Evolutionary conservation across 129 eudicot species (phyloP).

Genomic region (sunflower (Helianthus annuus)): DNA sequence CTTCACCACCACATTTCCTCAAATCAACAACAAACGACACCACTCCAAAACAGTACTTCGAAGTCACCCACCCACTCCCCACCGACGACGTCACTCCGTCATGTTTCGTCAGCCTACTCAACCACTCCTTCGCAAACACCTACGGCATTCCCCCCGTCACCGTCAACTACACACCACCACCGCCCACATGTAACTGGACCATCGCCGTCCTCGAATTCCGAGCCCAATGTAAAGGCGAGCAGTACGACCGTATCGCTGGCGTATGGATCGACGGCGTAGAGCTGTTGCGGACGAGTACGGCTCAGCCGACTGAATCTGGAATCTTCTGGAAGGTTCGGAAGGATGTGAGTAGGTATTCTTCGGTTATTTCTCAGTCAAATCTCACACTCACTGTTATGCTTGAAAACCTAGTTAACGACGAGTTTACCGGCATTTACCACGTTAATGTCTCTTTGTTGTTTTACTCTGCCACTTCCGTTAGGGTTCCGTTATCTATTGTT

Average conservation of each 20-base stretch:
- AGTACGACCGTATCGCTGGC: conserved; percentile 74
- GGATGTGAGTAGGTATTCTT: conserved; percentile 63
- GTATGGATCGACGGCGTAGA: conserved; percentile 68
- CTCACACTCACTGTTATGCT: conserved; percentile 64
- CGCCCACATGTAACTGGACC: conserved; percentile 45
- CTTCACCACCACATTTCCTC: conserved; percentile 23
- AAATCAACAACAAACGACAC: background rate
- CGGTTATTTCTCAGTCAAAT: conserved; percentile 33
- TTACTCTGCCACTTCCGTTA: conserved; percentile 28
- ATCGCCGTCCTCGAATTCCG: conserved; percentile 46
- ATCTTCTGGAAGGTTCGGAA: conserved; percentile 62
- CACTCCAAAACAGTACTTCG: background rate
- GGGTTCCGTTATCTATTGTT: conserved; percentile 2
- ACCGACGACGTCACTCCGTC: conserved; percentile 6
- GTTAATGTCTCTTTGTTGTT: conserved; percentile 48
- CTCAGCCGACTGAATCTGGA: conserved; percentile 57
- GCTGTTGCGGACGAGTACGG: conserved; percentile 73
- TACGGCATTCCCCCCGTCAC: conserved; percentile 51
- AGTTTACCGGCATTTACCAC: conserved; percentile 54
- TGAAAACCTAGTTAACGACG: conserved; percentile 57
- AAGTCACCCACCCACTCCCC: too few species aligned
- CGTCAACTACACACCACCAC: conserved; percentile 51
- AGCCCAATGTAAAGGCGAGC: conserved; percentile 47
- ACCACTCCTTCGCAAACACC: conserved; percentile 56
- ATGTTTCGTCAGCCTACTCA: conserved; percentile 40